phyloP scores from a whole-genome alignment of 306 rosid genomes.

The Psophocarpus tetragonolobus region DNA sequence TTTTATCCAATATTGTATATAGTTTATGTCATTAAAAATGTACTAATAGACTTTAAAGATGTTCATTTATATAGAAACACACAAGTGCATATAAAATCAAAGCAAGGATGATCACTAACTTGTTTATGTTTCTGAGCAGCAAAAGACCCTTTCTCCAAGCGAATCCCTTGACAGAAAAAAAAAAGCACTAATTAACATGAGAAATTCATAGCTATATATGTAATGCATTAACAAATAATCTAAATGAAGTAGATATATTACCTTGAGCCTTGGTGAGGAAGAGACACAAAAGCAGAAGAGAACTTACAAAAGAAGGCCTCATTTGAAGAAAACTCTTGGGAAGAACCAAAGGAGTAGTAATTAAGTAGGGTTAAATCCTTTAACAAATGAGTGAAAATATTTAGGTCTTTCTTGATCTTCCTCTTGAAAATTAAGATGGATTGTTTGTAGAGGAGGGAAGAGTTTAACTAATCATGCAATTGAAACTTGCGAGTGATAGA shows the following conservation, averaged over 20 bases:
- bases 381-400: not conserved
- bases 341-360: not conserved
- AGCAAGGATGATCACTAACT: constrained; percentile 37
- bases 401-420: not conserved
- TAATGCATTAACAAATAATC: not conserved
- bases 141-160: constrained; percentile 51
- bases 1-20: too few species aligned
- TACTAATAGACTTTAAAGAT: too few species aligned
- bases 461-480: not conserved
- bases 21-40: too few species aligned
- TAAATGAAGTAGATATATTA: constrained; percentile 1
- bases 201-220: not conserved
- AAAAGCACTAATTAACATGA: not conserved
- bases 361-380: not conserved
- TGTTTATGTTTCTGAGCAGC: constrained; percentile 33
- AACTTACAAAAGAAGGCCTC: constrained; percentile 41
- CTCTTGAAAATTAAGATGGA: not conserved
- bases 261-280: constrained; percentile 57
- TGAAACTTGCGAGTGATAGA: constrained; percentile 27
- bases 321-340: constrained; percentile 38
- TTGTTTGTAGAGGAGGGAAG: not conserved
- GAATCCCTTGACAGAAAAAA: constrained; percentile 61
- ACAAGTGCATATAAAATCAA: not conserved
- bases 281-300: constrained; percentile 52
- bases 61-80: not conserved